Conservation (phyloP, 257 asterid genomes). For the Petrea volubilis region DNA sequence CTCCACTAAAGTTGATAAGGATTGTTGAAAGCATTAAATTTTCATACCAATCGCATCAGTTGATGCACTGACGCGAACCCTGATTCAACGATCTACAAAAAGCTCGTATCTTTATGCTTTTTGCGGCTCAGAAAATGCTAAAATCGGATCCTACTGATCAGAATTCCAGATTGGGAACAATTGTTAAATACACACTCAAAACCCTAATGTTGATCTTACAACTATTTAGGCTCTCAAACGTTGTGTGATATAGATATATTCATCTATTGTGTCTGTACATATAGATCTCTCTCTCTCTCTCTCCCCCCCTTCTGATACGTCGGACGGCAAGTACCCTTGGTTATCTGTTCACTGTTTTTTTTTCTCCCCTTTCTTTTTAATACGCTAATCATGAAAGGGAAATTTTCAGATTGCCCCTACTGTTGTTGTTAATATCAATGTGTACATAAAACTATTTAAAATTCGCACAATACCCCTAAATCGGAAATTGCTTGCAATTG, state of each 20-base stretch:
- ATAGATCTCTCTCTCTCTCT: slow-evolving; percentile 2
- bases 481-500: not conserved
- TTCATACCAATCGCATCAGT: slow-evolving; percentile 41
- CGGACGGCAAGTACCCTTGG: not conserved
- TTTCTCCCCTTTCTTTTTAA: not conserved
- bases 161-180: not conserved
- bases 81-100: slow-evolving; percentile 27
- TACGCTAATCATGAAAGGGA: not conserved
- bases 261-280: not conserved
- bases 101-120: slow-evolving; percentile 20
- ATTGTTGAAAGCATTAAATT: slow-evolving; percentile 12
- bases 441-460: not conserved
- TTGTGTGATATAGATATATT: not conserved
- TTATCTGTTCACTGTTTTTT: not conserved
- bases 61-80: slow-evolving; percentile 16
- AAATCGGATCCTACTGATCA: slow-evolving; percentile 17
- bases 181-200: not conserved
- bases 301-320: not conserved
- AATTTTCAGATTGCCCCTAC: not conserved
- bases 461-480: not conserved
- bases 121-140: slow-evolving; percentile 16
- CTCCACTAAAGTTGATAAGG: not conserved
- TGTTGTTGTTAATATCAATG: not conserved
- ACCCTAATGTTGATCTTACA: slow-evolving; percentile 25
- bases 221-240: not conserved